A percentile compares a stretch with the other conserved stretches of the same genome.
These are phyloP conservation scores for Sordariomycetes sp. DNA, from an alignment of 2,329 filamentous ascomycete genomes.

Conservation along the genomic window DNA sequence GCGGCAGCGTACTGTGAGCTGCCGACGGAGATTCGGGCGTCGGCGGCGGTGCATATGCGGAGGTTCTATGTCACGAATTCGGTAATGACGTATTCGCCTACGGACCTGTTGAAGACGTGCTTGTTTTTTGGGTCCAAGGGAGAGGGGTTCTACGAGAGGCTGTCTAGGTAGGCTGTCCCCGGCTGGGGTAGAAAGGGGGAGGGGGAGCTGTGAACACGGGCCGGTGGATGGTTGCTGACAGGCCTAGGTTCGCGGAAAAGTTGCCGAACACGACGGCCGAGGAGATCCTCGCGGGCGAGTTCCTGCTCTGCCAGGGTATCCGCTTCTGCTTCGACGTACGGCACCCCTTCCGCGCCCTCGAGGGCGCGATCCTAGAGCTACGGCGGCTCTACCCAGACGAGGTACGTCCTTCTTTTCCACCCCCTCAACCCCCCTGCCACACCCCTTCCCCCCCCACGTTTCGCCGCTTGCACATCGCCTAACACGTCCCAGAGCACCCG, in stretches of 20 bases:
- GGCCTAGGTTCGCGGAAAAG: conserved; percentile 46
- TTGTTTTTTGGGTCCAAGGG: conserved; percentile 91
- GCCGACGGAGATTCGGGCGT: conserved; percentile 30
- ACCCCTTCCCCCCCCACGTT: no score
- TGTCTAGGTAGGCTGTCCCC: conserved; percentile 20
- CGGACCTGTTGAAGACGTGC: conserved; percentile 76
- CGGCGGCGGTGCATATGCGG: conserved; percentile 78
- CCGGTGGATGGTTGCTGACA: background rate
- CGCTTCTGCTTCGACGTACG: conserved; percentile 88
- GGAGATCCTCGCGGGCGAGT: conserved; percentile 81
- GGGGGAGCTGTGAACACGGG: background rate
- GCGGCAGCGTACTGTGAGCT: conserved; percentile 34
- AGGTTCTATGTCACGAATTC: conserved; percentile 95
- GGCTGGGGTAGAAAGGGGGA: background rate
- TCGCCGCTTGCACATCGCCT: background rate
- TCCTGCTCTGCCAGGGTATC: conserved; percentile 80
- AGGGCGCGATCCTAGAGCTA: conserved; percentile 77
- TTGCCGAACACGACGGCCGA: conserved; percentile 62
- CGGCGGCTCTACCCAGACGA: conserved; percentile 52
- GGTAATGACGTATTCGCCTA: conserved; percentile 89
- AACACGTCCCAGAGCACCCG: conserved; percentile 19
- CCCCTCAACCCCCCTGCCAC: background rate
- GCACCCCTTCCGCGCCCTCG: conserved; percentile 78
- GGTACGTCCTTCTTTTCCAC: conserved; percentile 15
- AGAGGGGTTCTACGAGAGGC: conserved; percentile 65